These are phyloP conservation scores for Phlegmacium glaucopus DNA, from an alignment of 768 basidiomycete species.

Conservation along the genomic window DNA sequence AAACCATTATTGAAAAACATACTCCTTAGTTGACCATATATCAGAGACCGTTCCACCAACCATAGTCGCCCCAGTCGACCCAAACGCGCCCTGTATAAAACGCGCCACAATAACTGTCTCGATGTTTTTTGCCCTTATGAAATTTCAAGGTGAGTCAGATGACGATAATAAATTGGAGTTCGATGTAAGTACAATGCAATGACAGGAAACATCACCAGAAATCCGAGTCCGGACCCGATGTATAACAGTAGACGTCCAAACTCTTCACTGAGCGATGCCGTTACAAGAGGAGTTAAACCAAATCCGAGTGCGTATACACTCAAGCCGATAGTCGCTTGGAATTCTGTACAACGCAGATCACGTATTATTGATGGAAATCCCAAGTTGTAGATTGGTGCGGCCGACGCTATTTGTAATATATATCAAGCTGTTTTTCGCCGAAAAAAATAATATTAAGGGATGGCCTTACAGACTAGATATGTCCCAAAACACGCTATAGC, in stretches of 20 bases:
- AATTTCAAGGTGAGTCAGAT: slow-evolving; percentile 2
- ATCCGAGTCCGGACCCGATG: slow-evolving; percentile 44
- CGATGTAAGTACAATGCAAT: slow-evolving; percentile 40
- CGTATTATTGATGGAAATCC: slow-evolving; percentile 55
- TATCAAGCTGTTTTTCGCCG: background rate
- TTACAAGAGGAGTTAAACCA: slow-evolving; percentile 55
- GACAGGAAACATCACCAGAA: slow-evolving; percentile 48
- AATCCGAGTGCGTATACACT: slow-evolving; percentile 60
- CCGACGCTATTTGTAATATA: slow-evolving; percentile 17
- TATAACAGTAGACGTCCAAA: slow-evolving; percentile 62
- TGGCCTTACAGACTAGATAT: slow-evolving; percentile 39
- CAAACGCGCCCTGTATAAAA: slow-evolving; percentile 62
- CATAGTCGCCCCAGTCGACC: slow-evolving; percentile 68
- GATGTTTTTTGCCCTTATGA: slow-evolving; percentile 42
- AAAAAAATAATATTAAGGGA: slow-evolving; percentile 28
- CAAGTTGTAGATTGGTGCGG: slow-evolving; percentile 48
- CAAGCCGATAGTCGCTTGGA: slow-evolving; percentile 44
- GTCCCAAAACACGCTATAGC: slow-evolving; percentile 46
- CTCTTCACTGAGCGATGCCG: slow-evolving; percentile 68
- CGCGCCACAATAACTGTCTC: slow-evolving; percentile 64
- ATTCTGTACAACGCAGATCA: slow-evolving; percentile 40
- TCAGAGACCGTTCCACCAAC: slow-evolving; percentile 75
- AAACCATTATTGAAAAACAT: slow-evolving; percentile 11
- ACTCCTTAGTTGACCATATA: slow-evolving; percentile 65
- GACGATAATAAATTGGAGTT: background rate